Evolutionary conservation across 164 flowering plant genomes (phyloP).

Genomic region (Malania oleifera): DNA sequence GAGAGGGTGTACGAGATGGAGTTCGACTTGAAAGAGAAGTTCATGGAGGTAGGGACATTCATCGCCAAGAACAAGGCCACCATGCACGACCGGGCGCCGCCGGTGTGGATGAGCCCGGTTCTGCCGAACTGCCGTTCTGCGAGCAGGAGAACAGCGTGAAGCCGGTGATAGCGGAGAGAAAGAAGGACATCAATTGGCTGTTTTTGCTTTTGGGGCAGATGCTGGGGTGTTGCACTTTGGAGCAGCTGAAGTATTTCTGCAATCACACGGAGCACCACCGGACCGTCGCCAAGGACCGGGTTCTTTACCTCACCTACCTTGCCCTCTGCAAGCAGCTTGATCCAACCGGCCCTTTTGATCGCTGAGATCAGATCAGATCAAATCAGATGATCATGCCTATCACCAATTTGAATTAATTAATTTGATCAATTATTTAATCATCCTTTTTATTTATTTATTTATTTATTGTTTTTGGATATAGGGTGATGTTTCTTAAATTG

Average conservation of each 20-base stretch:
- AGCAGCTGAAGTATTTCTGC: constrained; percentile 56
- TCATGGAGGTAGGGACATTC: constrained; percentile 23
- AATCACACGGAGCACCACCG: constrained; percentile 51
- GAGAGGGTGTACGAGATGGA: constrained; percentile 25
- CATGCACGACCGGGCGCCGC: constrained; percentile 57
- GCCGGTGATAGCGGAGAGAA: constrained; percentile 44
- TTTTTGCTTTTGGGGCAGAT: constrained; percentile 47
- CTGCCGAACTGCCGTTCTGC: constrained; percentile 42
- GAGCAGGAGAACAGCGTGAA: constrained; percentile 29
- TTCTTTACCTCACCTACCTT: constrained; percentile 41
- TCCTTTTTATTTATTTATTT: too few relatives aligned
- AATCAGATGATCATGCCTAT: too few relatives aligned
- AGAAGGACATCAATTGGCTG: constrained; percentile 53
- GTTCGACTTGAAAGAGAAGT: constrained; percentile 33
- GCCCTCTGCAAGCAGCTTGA: constrained; percentile 42
- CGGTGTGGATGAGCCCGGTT: constrained; percentile 40
- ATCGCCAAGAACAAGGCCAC: constrained; percentile 12
- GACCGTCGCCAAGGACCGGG: constrained; percentile 57
- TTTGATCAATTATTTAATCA: too few relatives aligned
- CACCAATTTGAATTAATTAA: too few relatives aligned
- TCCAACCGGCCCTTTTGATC: too few relatives aligned
- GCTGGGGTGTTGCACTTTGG: constrained; percentile 43
- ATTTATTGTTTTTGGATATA: too few relatives aligned
- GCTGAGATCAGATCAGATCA: too few relatives aligned
- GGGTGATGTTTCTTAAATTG: too few relatives aligned